Conservation (phyloP, 192 early-diverging fungal genomes). For the Spizellomyces sp. region DNA sequence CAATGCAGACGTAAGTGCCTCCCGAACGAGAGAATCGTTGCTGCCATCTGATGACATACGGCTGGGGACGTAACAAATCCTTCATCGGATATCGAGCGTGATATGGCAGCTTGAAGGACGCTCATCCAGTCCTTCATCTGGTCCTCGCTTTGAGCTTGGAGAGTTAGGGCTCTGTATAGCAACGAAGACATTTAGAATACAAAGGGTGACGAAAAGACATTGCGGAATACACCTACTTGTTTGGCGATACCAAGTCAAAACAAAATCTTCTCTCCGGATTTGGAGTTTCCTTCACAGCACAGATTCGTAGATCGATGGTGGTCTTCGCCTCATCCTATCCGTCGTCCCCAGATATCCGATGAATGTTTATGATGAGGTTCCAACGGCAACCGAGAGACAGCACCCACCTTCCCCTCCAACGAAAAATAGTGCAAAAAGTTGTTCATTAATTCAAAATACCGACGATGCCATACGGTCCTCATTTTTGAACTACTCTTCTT, state of each 20-base stretch:
- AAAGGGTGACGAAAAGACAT: background rate
- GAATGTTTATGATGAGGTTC: background rate
- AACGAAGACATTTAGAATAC: background rate
- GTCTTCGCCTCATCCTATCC: constrained; percentile 36
- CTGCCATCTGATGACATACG: background rate
- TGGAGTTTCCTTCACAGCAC: constrained; percentile 33
- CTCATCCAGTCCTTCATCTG: constrained; percentile 65
- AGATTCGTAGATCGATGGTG: constrained; percentile 32
- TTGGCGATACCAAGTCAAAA: constrained; percentile 64
- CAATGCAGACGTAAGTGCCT: no score
- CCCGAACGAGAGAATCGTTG: no score
- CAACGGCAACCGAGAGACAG: background rate
- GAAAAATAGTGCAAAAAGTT: constrained; percentile 18
- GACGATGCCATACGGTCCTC: constrained; percentile 76
- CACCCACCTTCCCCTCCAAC: constrained; percentile 28
- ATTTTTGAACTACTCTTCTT: constrained; percentile 74
- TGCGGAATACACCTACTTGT: constrained; percentile 48
- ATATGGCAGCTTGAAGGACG: constrained; percentile 56
- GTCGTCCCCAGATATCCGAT: background rate
- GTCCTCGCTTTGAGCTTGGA: constrained; percentile 70
- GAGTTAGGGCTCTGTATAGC: constrained; percentile 21
- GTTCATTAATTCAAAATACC: constrained; percentile 61
- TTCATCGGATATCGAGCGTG: constrained; percentile 30
- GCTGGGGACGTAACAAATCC: background rate
- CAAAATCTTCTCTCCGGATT: constrained; percentile 63